Evolutionary conservation across 2,329 filamentous ascomycete species (phyloP), one percentile per base, ranked within the genome.

Genomic region (Ustilaginoidea virens): DNA sequence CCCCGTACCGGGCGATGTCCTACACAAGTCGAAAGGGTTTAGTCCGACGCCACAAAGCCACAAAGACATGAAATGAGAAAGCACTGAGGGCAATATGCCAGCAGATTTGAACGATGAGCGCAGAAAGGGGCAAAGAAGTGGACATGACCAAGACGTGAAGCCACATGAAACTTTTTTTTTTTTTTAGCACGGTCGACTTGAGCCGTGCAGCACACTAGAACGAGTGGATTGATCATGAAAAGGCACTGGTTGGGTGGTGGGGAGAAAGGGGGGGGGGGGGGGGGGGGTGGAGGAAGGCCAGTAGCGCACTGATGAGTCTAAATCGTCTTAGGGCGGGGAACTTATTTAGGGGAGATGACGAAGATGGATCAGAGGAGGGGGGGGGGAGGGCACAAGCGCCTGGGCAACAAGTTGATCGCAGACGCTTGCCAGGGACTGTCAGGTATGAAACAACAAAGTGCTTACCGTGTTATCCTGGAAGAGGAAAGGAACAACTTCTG

Each of bases 401-500:
- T n/a, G n/a, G n/a, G n/a, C n/a, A n/a, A n/a, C n/a, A 30, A 17
- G 17, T 25, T 28, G 25, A 30, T 23, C 29, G 28, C 17, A 29
- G 24, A n/a, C n/a, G n/a, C n/a, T n/a, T n/a, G n/a, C n/a, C n/a
- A n/a, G n/a, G n/a, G n/a, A n/a, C n/a, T n/a, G n/a, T n/a, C n/a
- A n/a, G n/a, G n/a, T 24, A 33, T 31, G 37, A 66, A 23, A 20
- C 20, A 19, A 20, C 15, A 17, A n/a, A 25, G 11, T 13, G 27
- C 74, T 61, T 52, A 81, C 77, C 59, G 81, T 49, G 33, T 55
- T 56, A 34, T 90, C 82, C 54, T 96, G 90, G 49, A 90, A 96
- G 36, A 92, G 67, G 66, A 93, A 98, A n/a, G 90, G 90, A 22
- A 92, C 90, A 33, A 98, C 85, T 54, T 96, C 87, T 45, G 82